These are phyloP conservation scores for Colletotrichum nymphaeae DNA, from an alignment of 2,329 filamentous ascomycete genomes.

Conservation along the genomic window DNA sequence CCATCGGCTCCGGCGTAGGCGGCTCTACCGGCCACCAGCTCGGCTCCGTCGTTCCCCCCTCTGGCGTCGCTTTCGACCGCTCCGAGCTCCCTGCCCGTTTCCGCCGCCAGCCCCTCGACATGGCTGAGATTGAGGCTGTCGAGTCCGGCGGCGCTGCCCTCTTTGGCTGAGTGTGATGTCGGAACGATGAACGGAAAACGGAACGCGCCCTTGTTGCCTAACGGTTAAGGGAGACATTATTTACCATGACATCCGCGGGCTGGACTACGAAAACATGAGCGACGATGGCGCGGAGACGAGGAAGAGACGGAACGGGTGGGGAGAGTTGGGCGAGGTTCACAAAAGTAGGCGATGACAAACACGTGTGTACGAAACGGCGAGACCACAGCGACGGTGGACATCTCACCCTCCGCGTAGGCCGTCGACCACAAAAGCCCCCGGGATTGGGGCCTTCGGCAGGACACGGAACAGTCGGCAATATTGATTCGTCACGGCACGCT, in stretches of 20 bases:
- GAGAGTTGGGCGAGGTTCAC: neutral
- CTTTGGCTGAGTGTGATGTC: conserved; percentile 52
- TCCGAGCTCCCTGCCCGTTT: conserved; percentile 89
- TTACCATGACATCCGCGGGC: neutral
- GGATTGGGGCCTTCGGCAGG: conserved; percentile 15
- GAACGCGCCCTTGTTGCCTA: neutral
- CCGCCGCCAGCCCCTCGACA: conserved; percentile 77
- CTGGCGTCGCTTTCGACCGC: conserved; percentile 88
- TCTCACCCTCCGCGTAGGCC: neutral
- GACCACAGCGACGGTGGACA: neutral
- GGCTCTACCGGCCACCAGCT: conserved; percentile 75
- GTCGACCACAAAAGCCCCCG: neutral
- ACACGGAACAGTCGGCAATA: conserved; percentile 1
- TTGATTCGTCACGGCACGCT: neutral
- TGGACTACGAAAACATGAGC: neutral
- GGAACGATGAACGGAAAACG: neutral
- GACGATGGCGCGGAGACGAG: neutral
- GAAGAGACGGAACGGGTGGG: neutral
- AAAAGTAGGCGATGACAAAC: neutral
- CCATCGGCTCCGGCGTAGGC: conserved; percentile 65
- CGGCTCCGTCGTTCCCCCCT: conserved; percentile 76
- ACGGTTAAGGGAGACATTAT: neutral
- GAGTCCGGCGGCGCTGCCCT: conserved; percentile 87
- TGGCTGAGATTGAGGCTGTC: conserved; percentile 93
- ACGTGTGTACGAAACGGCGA: neutral